Percentiles rank a stretch among this genome's conserved stretches.
These are phyloP conservation scores for Boletus fagicola DNA, from an alignment of 768 basidiomycete genomes.

Conservation along the genomic window DNA sequence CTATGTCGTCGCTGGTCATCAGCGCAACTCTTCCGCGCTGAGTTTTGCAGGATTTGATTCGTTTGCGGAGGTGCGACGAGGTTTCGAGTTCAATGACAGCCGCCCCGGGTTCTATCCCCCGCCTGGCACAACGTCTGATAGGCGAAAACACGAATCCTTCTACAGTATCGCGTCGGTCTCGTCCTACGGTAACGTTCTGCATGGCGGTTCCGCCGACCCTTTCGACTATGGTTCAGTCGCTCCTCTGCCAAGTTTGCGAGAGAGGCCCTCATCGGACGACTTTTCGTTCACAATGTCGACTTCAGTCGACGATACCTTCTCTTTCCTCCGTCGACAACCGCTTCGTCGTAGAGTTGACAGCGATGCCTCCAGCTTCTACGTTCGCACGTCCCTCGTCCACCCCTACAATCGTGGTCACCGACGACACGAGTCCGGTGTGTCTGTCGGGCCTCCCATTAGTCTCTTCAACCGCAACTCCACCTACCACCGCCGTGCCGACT, in stretches of 20 bases:
- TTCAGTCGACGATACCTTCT: conserved; percentile 71
- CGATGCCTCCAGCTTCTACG: conserved; percentile 77
- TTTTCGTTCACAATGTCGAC: conserved; percentile 53
- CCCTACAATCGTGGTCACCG: conserved; percentile 50
- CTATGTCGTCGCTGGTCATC: conserved; percentile 24
- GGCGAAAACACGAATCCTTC: conserved; percentile 51
- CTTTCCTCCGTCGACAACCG: conserved; percentile 45
- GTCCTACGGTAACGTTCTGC: conserved; percentile 68
- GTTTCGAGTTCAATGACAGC: conserved; percentile 67
- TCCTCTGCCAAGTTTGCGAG: conserved; percentile 45
- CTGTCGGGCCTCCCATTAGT: conserved; percentile 65
- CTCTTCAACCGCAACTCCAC: conserved; percentile 67
- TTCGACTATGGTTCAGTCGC: conserved; percentile 58
- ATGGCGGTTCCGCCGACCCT: conserved; percentile 63
- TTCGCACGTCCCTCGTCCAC: conserved; percentile 36
- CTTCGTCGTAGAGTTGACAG: conserved; percentile 62
- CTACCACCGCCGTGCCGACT: conserved; percentile 55
- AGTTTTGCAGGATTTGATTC: conserved; percentile 75
- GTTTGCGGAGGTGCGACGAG: conserved; percentile 75
- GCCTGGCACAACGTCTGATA: conserved; percentile 36
- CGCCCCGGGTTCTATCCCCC: conserved; percentile 69
- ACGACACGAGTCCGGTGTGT: conserved; percentile 62
- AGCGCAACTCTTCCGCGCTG: conserved; percentile 44
- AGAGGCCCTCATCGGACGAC: conserved; percentile 59
- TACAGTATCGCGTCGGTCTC: conserved; percentile 79